These are phyloP conservation scores for Fusarium denticulatum DNA, from an alignment of 2,329 filamentous ascomycete species.

Conservation along the genomic window DNA sequence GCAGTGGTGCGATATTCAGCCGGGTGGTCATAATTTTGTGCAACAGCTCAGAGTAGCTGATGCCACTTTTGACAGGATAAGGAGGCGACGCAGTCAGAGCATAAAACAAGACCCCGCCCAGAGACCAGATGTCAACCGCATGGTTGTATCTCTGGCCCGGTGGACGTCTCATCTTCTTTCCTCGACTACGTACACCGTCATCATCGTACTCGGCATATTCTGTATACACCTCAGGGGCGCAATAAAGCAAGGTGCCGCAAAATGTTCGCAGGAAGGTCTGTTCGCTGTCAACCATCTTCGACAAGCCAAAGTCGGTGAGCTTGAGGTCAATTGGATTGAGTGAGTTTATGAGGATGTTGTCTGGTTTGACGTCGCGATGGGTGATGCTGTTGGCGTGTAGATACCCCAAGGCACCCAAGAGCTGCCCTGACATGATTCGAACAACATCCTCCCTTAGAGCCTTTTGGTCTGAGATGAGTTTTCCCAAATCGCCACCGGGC, in stretches of 20 bases:
- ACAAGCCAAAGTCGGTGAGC: conserved; percentile 94
- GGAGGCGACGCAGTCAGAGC: conserved; percentile 82
- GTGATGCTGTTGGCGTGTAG: conserved; percentile 90
- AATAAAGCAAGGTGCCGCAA: conserved; percentile 94
- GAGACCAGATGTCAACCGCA: conserved; percentile 95
- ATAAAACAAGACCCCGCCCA: conserved; percentile 91
- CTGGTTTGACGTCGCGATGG: conserved; percentile 97
- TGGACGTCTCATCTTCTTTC: conserved; percentile 70
- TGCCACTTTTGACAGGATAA: conserved; percentile 80
- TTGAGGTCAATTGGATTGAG: conserved; percentile 82
- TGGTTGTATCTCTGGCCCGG: conserved; percentile 80
- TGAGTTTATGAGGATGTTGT: conserved; percentile 90
- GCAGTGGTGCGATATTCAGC: conserved; percentile 73
- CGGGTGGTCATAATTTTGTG: conserved; percentile 85
- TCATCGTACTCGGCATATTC: conserved; percentile 76
- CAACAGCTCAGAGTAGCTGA: conserved; percentile 81
- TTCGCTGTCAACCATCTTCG: conserved; percentile 90
- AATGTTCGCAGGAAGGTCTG: conserved; percentile 96
- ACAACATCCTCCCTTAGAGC: conserved; percentile 73
- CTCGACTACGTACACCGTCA: conserved; percentile 68
- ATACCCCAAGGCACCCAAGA: conserved; percentile 85
- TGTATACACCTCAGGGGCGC: conserved; percentile 94
- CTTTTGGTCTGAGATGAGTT: conserved; percentile 70
- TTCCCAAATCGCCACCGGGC: conserved; percentile 82
- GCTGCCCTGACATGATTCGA: conserved; percentile 77